Evolutionary conservation across 352 stramenopile species (phyloP), one percentile per base, ranked within the genome.

Genomic region (Pythium rishiriense): DNA sequence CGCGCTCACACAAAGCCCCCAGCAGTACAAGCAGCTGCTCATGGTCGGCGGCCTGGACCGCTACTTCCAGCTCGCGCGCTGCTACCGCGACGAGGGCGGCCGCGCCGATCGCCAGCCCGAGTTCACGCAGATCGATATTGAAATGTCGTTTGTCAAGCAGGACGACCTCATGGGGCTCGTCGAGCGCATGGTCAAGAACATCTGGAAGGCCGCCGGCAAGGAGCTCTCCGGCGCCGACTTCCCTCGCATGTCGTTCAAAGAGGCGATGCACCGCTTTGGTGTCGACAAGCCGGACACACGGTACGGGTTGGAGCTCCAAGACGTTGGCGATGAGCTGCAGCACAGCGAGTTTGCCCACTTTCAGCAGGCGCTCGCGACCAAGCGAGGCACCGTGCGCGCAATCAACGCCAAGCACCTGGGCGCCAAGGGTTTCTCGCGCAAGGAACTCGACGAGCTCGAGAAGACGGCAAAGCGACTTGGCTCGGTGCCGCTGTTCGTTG

Each of bases 1-100:
- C 53, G 90, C 90, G 22, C 74, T 97, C 33, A 91, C 85, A 35
- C 90, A 97, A 66, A 96, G 85, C 64, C 90, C 90, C 17, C 90
- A 97, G 70, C 88, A 96, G 70, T 96, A 97, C 82, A 97, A 97
- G 69, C 88, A 97, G 72, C 56, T 97, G 54, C 70, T 97, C 3
- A 97, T 97, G 90, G 87, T 93, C 11, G 84, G 85, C 28, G 88
- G 90, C 3, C 53, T 97, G 10, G 86, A 96, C 56, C 78, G 77
- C 15, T 97, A 97, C 66, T 97, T 95, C 64, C 90, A 97, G 69
- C 68, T 97, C 10, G 88, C 90, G 39, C 81, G 86, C 9, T 97
- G 90, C 72, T 97, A 96, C 69, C 87, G 88, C 24, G 87, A 97
- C 47, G 90, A 97, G 76, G 81, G 84, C 53, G 88, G 88, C 4